These are phyloP conservation scores for Saposhnikovia divaricata DNA, from an alignment of 129 eudicot genomes.

Conservation along the genomic window DNA sequence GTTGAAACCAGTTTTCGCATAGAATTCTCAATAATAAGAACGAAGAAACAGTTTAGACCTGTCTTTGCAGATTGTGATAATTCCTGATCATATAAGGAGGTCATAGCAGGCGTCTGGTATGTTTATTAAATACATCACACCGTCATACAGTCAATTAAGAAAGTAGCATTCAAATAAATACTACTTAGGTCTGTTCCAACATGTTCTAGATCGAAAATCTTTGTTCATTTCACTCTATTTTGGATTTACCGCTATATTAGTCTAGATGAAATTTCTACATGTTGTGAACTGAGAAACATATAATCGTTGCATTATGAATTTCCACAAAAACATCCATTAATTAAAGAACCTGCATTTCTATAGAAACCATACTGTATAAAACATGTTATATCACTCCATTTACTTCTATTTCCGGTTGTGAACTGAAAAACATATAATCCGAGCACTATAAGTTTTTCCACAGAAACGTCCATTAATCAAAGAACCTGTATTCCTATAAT, in stretches of 20 bases:
- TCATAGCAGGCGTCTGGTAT: neutral
- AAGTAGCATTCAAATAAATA: neutral
- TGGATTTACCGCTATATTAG: neutral
- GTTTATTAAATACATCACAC: neutral
- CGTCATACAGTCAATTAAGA: neutral
- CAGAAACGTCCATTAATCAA: neutral
- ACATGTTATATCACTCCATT: neutral
- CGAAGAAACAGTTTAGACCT: neutral
- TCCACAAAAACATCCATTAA: neutral
- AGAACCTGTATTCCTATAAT: neutral
- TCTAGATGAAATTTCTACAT: slow-evolving; percentile 1
- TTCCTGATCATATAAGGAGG: neutral
- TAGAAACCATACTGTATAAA: neutral
- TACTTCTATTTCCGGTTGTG: neutral
- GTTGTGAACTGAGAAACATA: neutral
- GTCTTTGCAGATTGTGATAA: neutral
- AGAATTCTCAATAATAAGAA: neutral
- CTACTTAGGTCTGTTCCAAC: neutral
- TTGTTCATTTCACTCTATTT: neutral
- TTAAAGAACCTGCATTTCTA: neutral
- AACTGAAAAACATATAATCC: neutral
- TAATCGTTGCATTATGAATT: neutral
- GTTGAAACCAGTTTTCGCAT: neutral
- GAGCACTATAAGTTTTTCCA: neutral
- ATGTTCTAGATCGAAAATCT: neutral